A percentile compares a stretch with the other conserved stretches of the same genome.
These are phyloP conservation scores for Syzygium syzygioides DNA, from an alignment of 441 rosid genomes.

Conservation along the genomic window DNA sequence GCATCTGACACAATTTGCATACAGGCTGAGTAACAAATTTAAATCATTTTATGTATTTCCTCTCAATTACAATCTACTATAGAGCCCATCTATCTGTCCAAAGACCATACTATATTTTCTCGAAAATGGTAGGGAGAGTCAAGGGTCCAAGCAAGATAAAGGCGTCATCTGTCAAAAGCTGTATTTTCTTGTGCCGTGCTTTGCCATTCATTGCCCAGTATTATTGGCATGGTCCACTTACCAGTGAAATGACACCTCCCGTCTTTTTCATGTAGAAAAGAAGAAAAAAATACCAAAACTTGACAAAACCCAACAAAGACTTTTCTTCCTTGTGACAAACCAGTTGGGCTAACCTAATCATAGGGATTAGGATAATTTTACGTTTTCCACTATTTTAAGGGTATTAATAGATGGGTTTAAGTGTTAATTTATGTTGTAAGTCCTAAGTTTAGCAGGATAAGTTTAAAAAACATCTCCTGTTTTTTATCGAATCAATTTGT, in stretches of 20 bases:
- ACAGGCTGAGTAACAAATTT: too few species aligned
- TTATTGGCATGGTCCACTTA: background rate
- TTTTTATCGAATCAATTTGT: background rate
- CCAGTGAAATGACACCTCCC: too few species aligned
- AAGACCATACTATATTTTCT: background rate
- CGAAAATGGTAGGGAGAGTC: background rate
- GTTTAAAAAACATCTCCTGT: too few species aligned
- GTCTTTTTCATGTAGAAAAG: background rate
- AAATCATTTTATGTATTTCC: too few species aligned
- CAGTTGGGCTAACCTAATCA: accelerated
- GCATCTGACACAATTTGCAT: too few species aligned
- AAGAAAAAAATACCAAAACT: background rate
- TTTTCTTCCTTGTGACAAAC: background rate
- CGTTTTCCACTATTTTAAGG: too few species aligned
- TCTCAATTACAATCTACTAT: too few species aligned
- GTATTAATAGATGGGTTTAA: too few species aligned
- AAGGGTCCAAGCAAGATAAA: background rate
- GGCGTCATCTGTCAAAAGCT: background rate
- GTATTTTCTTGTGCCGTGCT: background rate
- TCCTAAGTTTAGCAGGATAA: background rate
- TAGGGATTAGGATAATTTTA: background rate
- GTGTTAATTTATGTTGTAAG: too few species aligned
- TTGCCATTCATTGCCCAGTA: background rate
- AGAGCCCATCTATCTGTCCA: too few species aligned
- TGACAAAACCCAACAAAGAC: background rate